These are phyloP conservation scores for Phytophthora pinifolia DNA, from an alignment of 352 stramenopile genomes.

Conservation along the genomic window DNA sequence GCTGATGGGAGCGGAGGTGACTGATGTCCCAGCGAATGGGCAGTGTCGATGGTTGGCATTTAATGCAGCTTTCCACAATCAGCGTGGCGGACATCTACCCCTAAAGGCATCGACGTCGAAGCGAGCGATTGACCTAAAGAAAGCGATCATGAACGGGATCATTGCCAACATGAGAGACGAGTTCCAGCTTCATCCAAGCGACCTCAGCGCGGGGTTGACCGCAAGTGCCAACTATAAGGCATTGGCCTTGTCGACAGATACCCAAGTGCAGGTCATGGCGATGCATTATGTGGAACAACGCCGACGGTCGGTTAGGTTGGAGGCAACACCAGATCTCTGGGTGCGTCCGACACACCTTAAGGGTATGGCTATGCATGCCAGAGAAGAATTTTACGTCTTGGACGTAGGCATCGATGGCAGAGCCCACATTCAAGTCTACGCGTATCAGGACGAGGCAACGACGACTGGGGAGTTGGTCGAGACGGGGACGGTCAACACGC, in stretches of 20 bases:
- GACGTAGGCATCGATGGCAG: not conserved
- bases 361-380: not conserved
- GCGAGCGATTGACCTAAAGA: not conserved
- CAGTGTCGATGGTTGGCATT: not conserved
- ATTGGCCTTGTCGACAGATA: not conserved
- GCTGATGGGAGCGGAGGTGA: too few relatives aligned
- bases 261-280: not conserved
- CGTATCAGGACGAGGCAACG: not conserved
- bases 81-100: not conserved
- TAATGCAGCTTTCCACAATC: not conserved
- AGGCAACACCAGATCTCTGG: not conserved
- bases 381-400: not conserved
- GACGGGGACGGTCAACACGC: not conserved
- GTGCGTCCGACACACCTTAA: not conserved
- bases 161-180: not conserved
- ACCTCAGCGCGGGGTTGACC: not conserved
- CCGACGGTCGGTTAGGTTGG: not conserved
- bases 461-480: not conserved
- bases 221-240: not conserved
- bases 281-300: not conserved
- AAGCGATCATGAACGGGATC: not conserved
- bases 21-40: too few relatives aligned
- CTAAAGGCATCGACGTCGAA: not conserved
- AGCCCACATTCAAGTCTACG: not conserved
- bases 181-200: not conserved